phyloP scores from a whole-genome alignment of 495 filamentous ascomycete genomes.

The Penicillium daleae region DNA sequence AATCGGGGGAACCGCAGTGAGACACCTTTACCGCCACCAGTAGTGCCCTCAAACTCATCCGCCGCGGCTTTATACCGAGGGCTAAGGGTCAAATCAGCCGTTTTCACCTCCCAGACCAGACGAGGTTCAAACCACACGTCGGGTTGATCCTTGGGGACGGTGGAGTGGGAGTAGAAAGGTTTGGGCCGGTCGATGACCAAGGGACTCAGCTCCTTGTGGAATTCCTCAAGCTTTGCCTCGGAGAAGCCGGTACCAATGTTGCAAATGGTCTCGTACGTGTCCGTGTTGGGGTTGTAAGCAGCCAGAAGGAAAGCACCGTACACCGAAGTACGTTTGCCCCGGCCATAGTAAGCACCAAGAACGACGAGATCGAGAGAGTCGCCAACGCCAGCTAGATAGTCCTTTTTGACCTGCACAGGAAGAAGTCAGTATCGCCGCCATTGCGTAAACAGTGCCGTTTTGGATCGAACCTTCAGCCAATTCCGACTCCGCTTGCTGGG shows the following conservation, averaged over 20 bases:
- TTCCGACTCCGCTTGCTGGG: slow-evolving; percentile 94
- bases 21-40: slow-evolving; percentile 78
- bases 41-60: slow-evolving; percentile 59
- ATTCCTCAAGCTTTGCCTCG: slow-evolving; percentile 79
- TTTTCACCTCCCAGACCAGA: slow-evolving; percentile 96
- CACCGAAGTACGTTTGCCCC: slow-evolving; percentile 90
- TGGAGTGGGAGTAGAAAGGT: slow-evolving; percentile 88
- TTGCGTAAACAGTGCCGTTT: no score
- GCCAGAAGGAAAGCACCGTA: slow-evolving; percentile 95
- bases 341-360: slow-evolving; percentile 90
- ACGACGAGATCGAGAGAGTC: slow-evolving; percentile 98
- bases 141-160: slow-evolving; percentile 85
- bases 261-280: slow-evolving; percentile 92
- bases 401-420: slow-evolving; percentile 81
- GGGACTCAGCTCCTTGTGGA: slow-evolving; percentile 70
- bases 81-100: slow-evolving; percentile 89
- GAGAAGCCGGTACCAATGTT: slow-evolving; percentile 98
- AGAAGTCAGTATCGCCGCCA: slow-evolving; percentile 6
- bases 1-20: slow-evolving; percentile 89
- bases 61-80: slow-evolving; percentile 84
- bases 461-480: slow-evolving; percentile 81
- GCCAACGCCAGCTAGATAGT: slow-evolving; percentile 89
- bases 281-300: slow-evolving; percentile 78
- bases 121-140: slow-evolving; percentile 98
- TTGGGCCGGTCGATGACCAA: slow-evolving; percentile 87